These are phyloP conservation scores for Martensiomyces pterosporus DNA, from an alignment of 192 early-diverging fungal species.

Conservation along the genomic window DNA sequence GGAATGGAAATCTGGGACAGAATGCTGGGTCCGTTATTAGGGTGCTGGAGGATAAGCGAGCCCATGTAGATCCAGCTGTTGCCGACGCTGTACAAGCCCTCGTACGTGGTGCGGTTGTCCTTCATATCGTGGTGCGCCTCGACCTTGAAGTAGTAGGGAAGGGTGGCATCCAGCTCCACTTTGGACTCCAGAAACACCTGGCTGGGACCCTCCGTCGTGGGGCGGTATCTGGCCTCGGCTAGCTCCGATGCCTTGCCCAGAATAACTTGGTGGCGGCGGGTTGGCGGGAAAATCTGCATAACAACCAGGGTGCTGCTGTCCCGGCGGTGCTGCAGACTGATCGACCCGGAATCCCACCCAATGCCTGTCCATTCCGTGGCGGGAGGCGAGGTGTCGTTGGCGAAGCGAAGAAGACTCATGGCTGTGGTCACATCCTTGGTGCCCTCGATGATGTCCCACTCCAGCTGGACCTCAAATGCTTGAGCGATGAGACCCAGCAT, in stretches of 20 bases:
- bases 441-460: slow-evolving; percentile 20
- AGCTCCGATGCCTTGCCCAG: slow-evolving; percentile 18
- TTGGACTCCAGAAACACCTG: slow-evolving; percentile 23
- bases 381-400: slow-evolving; percentile 33
- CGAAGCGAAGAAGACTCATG: slow-evolving; percentile 29
- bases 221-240: slow-evolving; percentile 9
- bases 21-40: slow-evolving; percentile 8
- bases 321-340: slow-evolving; percentile 27
- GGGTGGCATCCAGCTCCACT: slow-evolving; percentile 12
- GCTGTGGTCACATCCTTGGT: slow-evolving; percentile 22
- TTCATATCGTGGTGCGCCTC: slow-evolving; percentile 39
- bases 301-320: slow-evolving; percentile 13
- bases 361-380: slow-evolving; percentile 34
- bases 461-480: slow-evolving; percentile 22
- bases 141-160: slow-evolving; percentile 39
- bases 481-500: neutral
- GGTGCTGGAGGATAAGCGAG: slow-evolving; percentile 39
- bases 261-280: slow-evolving; percentile 10
- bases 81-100: slow-evolving; percentile 31
- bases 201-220: slow-evolving; percentile 16
- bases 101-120: slow-evolving; percentile 41
- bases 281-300: slow-evolving; percentile 35
- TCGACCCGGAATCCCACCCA: slow-evolving; percentile 35
- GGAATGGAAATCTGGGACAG: no score
- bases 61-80: slow-evolving; percentile 41